Base-by-base conservation (phyloP, 1,139 yeast genomes). In the Yamadazyma aaseri region DNA sequence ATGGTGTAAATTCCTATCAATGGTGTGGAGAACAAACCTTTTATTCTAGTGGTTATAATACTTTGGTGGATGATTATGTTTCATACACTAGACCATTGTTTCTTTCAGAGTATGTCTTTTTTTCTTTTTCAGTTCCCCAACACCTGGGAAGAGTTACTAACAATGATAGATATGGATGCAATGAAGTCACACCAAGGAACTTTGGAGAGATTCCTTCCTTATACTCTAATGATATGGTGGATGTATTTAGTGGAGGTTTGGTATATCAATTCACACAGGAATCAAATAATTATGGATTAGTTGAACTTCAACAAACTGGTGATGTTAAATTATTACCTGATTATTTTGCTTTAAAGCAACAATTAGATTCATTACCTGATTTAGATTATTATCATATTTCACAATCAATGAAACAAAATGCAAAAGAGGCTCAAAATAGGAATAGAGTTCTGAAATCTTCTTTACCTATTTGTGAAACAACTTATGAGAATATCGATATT, bases 11-110 rank as follows among this genome's bases (percentile, higher is more conserved):
- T 57, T 82, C 96, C 1, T 92, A 92, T 58, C 96, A 89, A 56
- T 92, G 98, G 98, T 92, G 98, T 64, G 98, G 98, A 5, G 75
- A 78, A 31, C 92, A 86, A 49, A 81, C 94, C 3, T 85, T 86
- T 58, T 64, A 78, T 40, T 70, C 84, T 8, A 83, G 96, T 48
- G 98, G 97, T 1, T 92, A 87, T 58, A 76, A 83, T 47, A 62
- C 69, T 22, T 73, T 90, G 39, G 90, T 86, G 13, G 70, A 74
- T 34, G 89, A 85, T 46, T 92, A 87, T 55, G 54, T 63, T 24
- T 72, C 73, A 29, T 86, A 76, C 51, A 61, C 86, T 1, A 75
- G 79, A 43, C 98, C 98, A 2, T 71, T 92, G 1, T 82, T 92
- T 58, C 76, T 92, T 41, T 86, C 97, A 3, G 98, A 92, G 66